phyloP scores from a whole-genome alignment of 441 rosid species.

The Adansonia gregorii region DNA sequence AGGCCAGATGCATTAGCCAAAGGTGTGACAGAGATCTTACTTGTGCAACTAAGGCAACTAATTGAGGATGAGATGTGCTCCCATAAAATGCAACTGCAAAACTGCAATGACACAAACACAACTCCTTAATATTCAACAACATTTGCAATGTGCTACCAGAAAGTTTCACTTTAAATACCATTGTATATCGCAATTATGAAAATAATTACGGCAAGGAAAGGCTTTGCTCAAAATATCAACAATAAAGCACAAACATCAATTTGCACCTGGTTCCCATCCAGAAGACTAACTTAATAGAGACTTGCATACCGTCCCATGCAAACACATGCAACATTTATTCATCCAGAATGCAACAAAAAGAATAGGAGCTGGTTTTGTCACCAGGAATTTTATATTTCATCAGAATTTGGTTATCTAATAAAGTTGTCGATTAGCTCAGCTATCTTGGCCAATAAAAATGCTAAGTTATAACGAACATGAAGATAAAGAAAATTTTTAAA shows the following conservation, averaged over 20 bases:
- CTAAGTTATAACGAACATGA: neutral
- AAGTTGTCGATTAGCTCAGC: neutral
- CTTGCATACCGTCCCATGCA: neutral
- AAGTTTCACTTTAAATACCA: neutral
- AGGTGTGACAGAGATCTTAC: conserved; percentile 49
- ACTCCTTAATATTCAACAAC: neutral
- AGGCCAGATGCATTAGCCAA: conserved; percentile 17
- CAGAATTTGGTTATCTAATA: neutral
- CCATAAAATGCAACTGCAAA: conserved; percentile 92
- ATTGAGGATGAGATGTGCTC: conserved; percentile 61
- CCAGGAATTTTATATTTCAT: neutral
- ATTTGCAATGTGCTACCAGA: neutral
- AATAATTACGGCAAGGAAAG: neutral
- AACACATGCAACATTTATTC: neutral
- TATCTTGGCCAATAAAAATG: neutral
- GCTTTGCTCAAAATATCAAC: conserved; percentile 6
- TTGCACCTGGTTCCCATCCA: neutral
- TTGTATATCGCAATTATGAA: neutral
- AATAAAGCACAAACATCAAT: neutral
- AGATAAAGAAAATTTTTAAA: neutral
- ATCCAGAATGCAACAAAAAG: neutral
- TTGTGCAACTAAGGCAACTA: conserved; percentile 95
- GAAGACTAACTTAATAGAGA: neutral
- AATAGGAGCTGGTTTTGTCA: neutral
- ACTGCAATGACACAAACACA: conserved; percentile 46